Evolutionary conservation across 75 land plant species (phyloP).

Genomic region (Sequoiadendron giganteum): DNA sequence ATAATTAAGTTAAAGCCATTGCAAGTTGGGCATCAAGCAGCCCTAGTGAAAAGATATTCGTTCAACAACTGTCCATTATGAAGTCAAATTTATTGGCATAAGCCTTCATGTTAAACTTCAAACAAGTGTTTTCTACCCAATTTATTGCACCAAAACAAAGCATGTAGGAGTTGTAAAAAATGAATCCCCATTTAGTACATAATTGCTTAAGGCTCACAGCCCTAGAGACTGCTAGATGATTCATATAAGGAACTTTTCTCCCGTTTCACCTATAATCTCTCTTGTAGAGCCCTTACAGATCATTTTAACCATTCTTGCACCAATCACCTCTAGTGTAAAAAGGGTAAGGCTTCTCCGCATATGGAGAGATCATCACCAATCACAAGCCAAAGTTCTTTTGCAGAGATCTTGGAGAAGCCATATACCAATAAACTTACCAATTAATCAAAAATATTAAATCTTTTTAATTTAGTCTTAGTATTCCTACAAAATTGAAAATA

Average conservation of each 20-base stretch:
- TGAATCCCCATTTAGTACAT: not conserved
- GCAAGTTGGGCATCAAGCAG: no score
- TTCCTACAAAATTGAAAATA: not conserved
- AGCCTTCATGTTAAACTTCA: not conserved
- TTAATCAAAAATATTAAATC: not conserved
- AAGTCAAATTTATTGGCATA: not conserved
- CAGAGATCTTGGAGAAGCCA: no score
- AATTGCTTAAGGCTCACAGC: not conserved
- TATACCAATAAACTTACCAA: not conserved
- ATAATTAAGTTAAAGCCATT: no score
- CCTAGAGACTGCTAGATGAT: not conserved
- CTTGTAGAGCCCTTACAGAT: not conserved
- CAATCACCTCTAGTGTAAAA: not conserved
- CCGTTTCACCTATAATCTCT: not conserved
- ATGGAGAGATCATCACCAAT: not conserved
- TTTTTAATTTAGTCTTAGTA: not conserved
- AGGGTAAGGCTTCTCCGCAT: not conserved
- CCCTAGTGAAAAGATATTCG: no score
- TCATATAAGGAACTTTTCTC: not conserved
- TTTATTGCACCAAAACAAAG: not conserved
- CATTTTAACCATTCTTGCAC: not conserved
- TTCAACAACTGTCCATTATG: not conserved
- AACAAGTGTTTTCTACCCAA: not conserved
- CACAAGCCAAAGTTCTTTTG: not conserved
- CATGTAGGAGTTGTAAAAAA: not conserved